Base-by-base conservation (phyloP, 2,329 filamentous ascomycete genomes). In the Dactylellina cionopaga region DNA sequence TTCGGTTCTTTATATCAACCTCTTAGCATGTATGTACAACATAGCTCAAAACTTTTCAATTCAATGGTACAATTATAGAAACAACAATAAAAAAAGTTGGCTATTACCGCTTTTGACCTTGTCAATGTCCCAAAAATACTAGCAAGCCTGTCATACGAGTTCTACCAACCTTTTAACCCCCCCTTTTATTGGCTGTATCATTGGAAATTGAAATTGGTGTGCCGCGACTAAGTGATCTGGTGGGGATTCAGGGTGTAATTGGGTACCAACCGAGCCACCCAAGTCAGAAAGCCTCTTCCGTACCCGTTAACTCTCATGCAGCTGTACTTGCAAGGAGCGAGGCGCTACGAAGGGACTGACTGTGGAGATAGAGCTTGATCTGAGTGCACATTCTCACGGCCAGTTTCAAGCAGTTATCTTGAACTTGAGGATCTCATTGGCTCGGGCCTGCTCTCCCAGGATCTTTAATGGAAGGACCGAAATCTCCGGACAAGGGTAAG, bases 201-300 rank as follows among this genome's bases (percentile, higher is more conserved):
- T 24, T 29, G 63, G 63, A 60, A 60, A 68, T 59, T 68, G 35
- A 60, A 63, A 22, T 35, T 31, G 39, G n/a, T 17, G n/a, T 41
- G 35, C 43, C 52, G 33, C 44, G 35, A 31, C 46, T 31, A 54
- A 33, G 39, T 13, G 46, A 13, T 31, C 44, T 24, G 51, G 43
- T 41, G 41, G 49, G 29, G 6, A 41, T 47, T 22, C 35, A 22
- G 35, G 27, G 49, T 41, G 44, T 27, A 35, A 52, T 55, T 65
- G 44, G 59, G 27, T 71, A 60, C 52, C 59, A 63, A 59, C 27
- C 68, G 51, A 60, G 60, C 55, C 60, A 64, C 29, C 49, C 56
- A 46, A 35, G 58, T 58, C 66, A 64, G 43, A 55, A 72, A 65
- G 68, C 68, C 68, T 64, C 68, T 72, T 58, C 68, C 68, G 68